phyloP scores from a whole-genome alignment of 1,284 basidiomycete genomes.

The Ustilago lituana region DNA sequence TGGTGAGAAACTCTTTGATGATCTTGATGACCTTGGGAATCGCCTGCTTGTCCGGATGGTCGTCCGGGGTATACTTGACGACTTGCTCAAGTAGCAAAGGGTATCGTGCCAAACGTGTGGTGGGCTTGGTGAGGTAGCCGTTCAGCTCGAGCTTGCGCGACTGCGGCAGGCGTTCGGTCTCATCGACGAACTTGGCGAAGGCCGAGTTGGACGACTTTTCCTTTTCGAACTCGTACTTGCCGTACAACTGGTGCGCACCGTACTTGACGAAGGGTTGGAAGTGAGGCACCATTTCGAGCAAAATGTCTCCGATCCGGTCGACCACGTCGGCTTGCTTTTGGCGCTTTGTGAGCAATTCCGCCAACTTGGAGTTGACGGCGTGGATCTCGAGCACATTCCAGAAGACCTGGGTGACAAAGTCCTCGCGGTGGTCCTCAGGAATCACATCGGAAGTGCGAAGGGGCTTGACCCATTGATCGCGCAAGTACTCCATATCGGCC shows the following conservation, averaged over 20 bases:
- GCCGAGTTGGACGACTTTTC: conserved; percentile 91
- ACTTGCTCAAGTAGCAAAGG: conserved; percentile 92
- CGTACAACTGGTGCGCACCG: conserved; percentile 95
- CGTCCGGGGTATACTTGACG: conserved; percentile 89
- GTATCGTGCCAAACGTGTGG: conserved; percentile 93
- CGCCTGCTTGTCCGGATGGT: conserved; percentile 83
- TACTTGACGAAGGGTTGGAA: conserved; percentile 93
- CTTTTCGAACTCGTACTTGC: conserved; percentile 99
- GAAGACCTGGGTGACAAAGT: conserved; percentile 93
- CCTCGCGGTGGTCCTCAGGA: conserved; percentile 78
- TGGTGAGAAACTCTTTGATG: conserved; percentile 83
- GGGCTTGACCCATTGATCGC: conserved; percentile 90
- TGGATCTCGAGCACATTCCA: conserved; percentile 98
- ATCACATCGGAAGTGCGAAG: conserved; percentile 80
- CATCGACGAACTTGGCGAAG: conserved; percentile 96
- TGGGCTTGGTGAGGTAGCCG: conserved; percentile 95
- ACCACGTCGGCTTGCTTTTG: conserved; percentile 95
- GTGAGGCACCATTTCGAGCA: conserved; percentile 85
- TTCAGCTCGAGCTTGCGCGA: conserved; percentile 97
- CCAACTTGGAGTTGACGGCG: conserved; percentile 84
- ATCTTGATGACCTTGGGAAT: conserved; percentile 83
- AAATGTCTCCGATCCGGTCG: conserved; percentile 88
- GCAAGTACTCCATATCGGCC: conserved; percentile 94
- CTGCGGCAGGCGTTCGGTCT: conserved; percentile 89
- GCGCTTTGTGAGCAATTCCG: conserved; percentile 92